phyloP scores from a whole-genome alignment of 2,329 filamentous ascomycete species.

The Aplosporella prunicola region DNA sequence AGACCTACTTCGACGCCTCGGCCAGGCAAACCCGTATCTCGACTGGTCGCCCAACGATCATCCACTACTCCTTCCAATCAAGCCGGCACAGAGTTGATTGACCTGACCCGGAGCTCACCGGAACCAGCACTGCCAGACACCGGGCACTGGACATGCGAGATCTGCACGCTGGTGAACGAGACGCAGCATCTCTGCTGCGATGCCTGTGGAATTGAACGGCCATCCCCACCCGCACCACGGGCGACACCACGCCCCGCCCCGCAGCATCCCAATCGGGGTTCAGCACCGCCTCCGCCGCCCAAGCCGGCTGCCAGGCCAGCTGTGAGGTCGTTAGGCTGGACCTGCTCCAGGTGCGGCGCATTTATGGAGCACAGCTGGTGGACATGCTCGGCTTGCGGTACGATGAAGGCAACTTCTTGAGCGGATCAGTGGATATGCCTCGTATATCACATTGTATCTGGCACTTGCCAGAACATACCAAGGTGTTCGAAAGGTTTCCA shows the following conservation, averaged over 20 bases:
- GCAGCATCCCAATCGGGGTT: constrained; percentile 18
- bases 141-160: constrained; percentile 54
- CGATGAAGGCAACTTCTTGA: constrained; percentile 41
- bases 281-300: constrained; percentile 19
- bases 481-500: no score
- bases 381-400: constrained; percentile 52
- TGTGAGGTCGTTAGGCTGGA: constrained; percentile 46
- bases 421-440: no score
- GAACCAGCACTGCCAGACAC: constrained; percentile 20
- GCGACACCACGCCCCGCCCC: constrained; percentile 20
- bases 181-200: constrained; percentile 51
- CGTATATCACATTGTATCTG: no score
- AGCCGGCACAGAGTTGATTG: constrained; percentile 9
- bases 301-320: constrained; percentile 23
- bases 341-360: constrained; percentile 47
- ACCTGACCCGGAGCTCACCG: constrained; percentile 14
- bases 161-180: constrained; percentile 54
- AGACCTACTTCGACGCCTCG: constrained; percentile 13
- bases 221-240: constrained; percentile 26
- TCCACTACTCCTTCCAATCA: no score
- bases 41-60: constrained; percentile 22
- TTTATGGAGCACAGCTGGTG: constrained; percentile 59
- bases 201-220: constrained; percentile 49
- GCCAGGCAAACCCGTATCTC: constrained; percentile 24
- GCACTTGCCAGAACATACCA: no score